Evolutionary conservation across 805 yeast species (phyloP).

Genomic region (Candida schatavii): DNA sequence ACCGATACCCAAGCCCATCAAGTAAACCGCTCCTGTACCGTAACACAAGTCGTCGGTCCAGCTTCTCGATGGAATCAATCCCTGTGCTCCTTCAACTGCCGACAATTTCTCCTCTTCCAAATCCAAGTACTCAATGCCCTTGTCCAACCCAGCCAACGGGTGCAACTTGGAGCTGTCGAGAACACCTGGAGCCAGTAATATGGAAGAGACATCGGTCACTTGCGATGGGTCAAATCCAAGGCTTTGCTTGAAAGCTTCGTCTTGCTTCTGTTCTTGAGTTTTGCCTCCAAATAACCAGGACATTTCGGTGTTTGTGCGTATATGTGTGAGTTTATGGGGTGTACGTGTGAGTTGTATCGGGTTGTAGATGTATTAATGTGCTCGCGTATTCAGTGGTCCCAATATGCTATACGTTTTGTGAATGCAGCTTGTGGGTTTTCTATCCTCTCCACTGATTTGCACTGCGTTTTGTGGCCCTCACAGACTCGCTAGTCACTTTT

Average conservation of each 20-base stretch:
- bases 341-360: conserved; percentile 5
- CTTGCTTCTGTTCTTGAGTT: conserved; percentile 17
- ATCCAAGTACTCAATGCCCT: conserved; percentile 85
- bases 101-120: conserved; percentile 76
- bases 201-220: conserved; percentile 59
- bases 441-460: no score
- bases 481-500: no score
- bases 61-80: conserved; percentile 91
- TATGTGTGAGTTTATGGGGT: not conserved
- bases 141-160: conserved; percentile 89
- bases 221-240: conserved; percentile 66
- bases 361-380: no score
- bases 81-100: conserved; percentile 82
- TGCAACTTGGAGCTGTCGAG: conserved; percentile 75
- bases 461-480: no score
- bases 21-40: conserved; percentile 94
- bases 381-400: no score
- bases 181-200: conserved; percentile 57
- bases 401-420: no score
- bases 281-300: conserved; percentile 52
- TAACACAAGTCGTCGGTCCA: conserved; percentile 97
- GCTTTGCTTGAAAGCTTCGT: conserved; percentile 24
- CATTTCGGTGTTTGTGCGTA: conserved; percentile 19
- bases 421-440: no score
- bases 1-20: conserved; percentile 83